phyloP scores from a whole-genome alignment of 1,284 basidiomycete genomes.

The Ganoderma meredithae region DNA sequence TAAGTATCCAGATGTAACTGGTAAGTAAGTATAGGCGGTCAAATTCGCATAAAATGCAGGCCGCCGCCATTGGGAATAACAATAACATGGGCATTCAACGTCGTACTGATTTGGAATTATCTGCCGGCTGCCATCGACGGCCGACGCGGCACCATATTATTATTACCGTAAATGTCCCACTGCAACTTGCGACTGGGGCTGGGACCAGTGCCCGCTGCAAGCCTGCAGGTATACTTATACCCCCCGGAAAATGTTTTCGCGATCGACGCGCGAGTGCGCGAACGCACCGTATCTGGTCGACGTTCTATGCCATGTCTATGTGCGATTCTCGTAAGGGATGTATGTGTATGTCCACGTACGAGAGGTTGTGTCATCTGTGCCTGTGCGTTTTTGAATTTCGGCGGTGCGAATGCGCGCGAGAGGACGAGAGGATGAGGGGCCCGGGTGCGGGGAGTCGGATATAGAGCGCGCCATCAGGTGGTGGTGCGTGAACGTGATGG shows the following conservation, averaged over 20 bases:
- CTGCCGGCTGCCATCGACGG: neutral
- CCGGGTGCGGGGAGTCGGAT: neutral
- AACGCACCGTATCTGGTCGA: no score
- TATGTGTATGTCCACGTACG: no score
- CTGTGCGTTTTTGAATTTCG: no score
- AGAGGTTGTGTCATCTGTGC: no score
- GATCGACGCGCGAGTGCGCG: no score
- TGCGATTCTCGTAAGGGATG: neutral
- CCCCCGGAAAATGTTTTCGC: neutral
- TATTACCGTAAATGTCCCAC: no score
- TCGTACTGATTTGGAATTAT: neutral
- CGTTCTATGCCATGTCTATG: neutral
- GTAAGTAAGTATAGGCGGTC: neutral
- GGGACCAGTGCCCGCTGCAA: no score
- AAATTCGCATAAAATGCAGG: neutral
- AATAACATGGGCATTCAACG: no score
- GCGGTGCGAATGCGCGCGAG: neutral
- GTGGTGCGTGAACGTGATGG: neutral
- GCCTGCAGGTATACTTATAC: no score
- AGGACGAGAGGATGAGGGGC: neutral
- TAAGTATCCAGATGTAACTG: no score
- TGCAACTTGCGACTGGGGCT: no score
- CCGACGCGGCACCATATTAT: no score
- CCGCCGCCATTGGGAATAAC: neutral
- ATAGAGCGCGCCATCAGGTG: constrained; percentile 6